phyloP scores from a whole-genome alignment of 2,329 filamentous ascomycete species.

The Fusarium falciforme region DNA sequence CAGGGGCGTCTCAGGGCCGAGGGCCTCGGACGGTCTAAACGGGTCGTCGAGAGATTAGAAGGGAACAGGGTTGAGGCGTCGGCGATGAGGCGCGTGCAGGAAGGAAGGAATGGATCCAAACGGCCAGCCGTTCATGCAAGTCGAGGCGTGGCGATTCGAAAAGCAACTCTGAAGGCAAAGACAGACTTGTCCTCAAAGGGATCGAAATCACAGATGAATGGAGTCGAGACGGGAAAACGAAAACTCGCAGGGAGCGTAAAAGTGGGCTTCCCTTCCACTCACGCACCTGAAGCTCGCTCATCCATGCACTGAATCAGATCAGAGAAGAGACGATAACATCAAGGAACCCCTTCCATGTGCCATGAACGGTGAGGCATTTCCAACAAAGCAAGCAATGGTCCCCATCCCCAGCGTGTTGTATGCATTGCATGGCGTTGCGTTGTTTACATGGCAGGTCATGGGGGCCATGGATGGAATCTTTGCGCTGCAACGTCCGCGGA shows the following conservation, averaged over 20 bases:
- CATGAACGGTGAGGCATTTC: slow-evolving; percentile 38
- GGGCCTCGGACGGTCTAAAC: slow-evolving; percentile 11
- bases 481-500: neutral
- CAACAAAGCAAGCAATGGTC: slow-evolving; percentile 12
- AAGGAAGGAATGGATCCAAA: neutral
- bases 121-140: neutral
- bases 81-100: neutral
- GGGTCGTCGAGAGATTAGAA: slow-evolving; percentile 18
- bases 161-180: neutral
- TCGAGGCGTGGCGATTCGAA: neutral
- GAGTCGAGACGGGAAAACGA: neutral
- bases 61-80: slow-evolving; percentile 5
- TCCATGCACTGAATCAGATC: neutral
- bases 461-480: slow-evolving; percentile 12
- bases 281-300: neutral
- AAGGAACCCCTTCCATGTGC: slow-evolving; percentile 9
- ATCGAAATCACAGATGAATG: neutral
- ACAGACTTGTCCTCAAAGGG: neutral
- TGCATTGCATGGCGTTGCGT: slow-evolving; percentile 16
- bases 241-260: neutral
- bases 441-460: slow-evolving; percentile 1
- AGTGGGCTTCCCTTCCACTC: neutral
- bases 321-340: neutral
- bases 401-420: slow-evolving; percentile 16
- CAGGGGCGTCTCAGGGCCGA: neutral